These are phyloP conservation scores for Colletotrichum viniferum DNA, from an alignment of 2,329 filamentous ascomycete genomes.

Conservation along the genomic window DNA sequence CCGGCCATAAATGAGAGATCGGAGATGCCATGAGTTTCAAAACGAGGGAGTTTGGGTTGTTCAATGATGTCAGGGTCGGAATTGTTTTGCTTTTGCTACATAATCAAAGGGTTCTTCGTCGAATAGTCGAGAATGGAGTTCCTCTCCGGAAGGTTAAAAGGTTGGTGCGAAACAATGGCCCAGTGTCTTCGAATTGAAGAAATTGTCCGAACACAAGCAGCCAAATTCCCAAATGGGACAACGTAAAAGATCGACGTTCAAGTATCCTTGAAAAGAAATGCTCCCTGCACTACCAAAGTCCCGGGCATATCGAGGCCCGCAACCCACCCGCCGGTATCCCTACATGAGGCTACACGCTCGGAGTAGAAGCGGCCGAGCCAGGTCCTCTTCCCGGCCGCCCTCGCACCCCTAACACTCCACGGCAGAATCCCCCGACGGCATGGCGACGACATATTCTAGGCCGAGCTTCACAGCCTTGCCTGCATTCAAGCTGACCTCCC, in stretches of 20 bases:
- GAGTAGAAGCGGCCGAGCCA: background rate
- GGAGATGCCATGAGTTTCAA: background rate
- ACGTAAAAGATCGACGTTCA: background rate
- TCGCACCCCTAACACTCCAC: slow-evolving; percentile 25
- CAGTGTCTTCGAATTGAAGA: background rate
- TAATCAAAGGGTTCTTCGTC: background rate
- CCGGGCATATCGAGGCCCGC: background rate
- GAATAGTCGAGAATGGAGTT: background rate
- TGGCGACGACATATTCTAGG: slow-evolving; percentile 65
- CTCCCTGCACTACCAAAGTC: background rate
- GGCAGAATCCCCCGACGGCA: slow-evolving; percentile 55
- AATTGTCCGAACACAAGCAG: background rate
- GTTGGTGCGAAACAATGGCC: background rate
- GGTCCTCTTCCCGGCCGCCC: background rate
- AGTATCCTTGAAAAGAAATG: background rate
- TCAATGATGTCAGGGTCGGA: background rate
- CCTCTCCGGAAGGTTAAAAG: background rate
- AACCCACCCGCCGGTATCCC: background rate
- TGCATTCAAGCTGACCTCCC: slow-evolving; percentile 62
- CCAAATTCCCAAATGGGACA: accelerated
- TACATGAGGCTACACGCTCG: background rate
- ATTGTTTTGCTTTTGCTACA: background rate
- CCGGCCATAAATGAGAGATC: slow-evolving; percentile 3
- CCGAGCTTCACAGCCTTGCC: slow-evolving; percentile 60
- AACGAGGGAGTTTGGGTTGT: background rate